Evolutionary conservation across 345 rosid genomes (phyloP).

Genomic region (Murraya paniculata): DNA sequence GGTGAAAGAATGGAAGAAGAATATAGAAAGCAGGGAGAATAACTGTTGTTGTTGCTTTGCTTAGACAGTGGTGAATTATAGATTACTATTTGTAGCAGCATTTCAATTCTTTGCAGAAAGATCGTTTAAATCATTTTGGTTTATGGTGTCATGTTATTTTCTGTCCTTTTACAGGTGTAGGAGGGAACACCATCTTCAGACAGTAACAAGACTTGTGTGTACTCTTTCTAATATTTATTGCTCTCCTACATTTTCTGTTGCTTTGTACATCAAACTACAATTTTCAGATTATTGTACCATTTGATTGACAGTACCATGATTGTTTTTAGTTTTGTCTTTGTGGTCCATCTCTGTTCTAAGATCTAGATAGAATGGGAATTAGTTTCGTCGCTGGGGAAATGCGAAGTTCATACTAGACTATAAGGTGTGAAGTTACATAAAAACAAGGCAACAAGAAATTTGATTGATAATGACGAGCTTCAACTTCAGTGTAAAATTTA

Average conservation of each 20-base stretch:
- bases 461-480: background rate
- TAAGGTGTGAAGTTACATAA: background rate
- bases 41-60: conserved; percentile 8
- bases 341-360: background rate
- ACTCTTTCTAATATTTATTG: background rate
- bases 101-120: conserved; percentile 10
- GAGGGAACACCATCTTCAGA: conserved; percentile 3
- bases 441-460: background rate
- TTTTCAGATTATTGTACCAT: background rate
- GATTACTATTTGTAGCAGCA: conserved; percentile 11
- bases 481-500: background rate
- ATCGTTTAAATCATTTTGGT: background rate
- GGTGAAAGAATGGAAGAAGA: conserved; percentile 20
- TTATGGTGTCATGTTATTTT: conserved; percentile 17
- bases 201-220: background rate
- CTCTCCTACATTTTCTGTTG: background rate
- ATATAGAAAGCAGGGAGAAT: conserved; percentile 2
- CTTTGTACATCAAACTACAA: background rate
- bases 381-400: background rate
- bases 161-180: conserved; percentile 10
- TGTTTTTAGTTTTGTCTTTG: background rate
- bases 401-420: background rate
- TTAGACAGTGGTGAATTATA: conserved; percentile 16
- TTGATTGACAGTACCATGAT: background rate
- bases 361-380: background rate